phyloP scores from a whole-genome alignment of 768 basidiomycete species.

The Lactifluus pinguis region DNA sequence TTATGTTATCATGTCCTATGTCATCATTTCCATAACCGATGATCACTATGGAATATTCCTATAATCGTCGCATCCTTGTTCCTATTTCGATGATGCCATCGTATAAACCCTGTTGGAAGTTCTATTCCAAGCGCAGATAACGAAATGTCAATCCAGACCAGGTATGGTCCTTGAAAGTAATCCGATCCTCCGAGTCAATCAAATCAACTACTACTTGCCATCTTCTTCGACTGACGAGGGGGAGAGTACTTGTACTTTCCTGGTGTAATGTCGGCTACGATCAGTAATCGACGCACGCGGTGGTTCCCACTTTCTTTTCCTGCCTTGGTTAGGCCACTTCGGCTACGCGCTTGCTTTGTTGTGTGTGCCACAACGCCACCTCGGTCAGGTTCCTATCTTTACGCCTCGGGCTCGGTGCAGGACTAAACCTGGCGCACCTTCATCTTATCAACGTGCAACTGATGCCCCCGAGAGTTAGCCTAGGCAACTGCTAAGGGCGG shows the following conservation, averaged over 20 bases:
- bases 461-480: background rate
- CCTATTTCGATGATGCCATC: background rate
- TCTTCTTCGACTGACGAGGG: too few relatives aligned
- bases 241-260: background rate
- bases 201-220: background rate
- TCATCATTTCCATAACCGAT: background rate
- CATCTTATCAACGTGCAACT: slow-evolving; percentile 73
- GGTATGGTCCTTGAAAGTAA: background rate
- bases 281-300: too few relatives aligned
- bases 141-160: background rate
- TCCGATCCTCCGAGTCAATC: background rate
- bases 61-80: background rate
- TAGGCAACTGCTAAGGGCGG: background rate
- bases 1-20: slow-evolving; percentile 2
- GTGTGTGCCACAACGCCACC: too few relatives aligned
- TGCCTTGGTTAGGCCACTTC: too few relatives aligned
- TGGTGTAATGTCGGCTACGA: too few relatives aligned
- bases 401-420: too few relatives aligned
- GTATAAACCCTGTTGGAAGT: background rate
- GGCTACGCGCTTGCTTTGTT: too few relatives aligned
- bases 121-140: background rate
- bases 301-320: too few relatives aligned
- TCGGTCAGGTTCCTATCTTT: too few relatives aligned
- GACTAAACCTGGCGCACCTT: slow-evolving; percentile 39
- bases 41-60: background rate